phyloP scores from a whole-genome alignment of 2,329 filamentous ascomycete species.

The Atkinsonella texensis region DNA sequence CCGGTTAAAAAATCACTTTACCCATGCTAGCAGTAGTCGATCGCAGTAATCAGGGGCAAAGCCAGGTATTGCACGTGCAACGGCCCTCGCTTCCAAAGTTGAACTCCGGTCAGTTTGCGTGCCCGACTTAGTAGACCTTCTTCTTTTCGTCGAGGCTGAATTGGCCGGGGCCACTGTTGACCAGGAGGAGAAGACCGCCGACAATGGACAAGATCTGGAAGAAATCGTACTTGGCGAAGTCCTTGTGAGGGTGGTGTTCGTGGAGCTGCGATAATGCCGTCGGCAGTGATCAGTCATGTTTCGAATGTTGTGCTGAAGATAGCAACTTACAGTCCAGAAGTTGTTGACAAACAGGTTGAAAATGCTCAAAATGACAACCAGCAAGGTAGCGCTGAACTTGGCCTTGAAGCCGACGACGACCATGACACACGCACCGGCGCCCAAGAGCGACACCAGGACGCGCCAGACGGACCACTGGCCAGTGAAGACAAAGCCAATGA shows the following conservation, averaged over 20 bases:
- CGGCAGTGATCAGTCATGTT: not conserved
- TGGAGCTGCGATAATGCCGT: conserved; percentile 52
- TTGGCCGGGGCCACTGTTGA: conserved; percentile 97
- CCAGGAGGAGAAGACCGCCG: conserved; percentile 85
- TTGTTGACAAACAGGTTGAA: conserved; percentile 99
- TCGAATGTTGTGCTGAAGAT: not conserved
- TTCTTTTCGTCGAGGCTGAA: conserved; percentile 99
- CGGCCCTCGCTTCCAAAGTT: not conserved
- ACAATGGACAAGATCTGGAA: conserved; percentile 99
- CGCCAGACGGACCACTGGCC: conserved; percentile 88
- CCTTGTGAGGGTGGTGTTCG: conserved; percentile 96
- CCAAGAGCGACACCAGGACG: conserved; percentile 71
- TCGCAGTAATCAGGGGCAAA: not conserved
- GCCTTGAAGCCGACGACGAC: conserved; percentile 99
- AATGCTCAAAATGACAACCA: conserved; percentile 88
- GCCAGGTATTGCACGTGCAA: conserved; percentile 9
- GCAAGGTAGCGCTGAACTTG: conserved; percentile 92
- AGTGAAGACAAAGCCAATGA: conserved; percentile 91
- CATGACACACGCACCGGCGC: conserved; percentile 90
- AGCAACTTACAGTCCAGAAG: conserved; percentile 84
- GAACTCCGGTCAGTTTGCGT: not conserved
- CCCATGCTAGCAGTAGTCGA: not conserved
- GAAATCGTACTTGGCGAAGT: conserved; percentile 99
- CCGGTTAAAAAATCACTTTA: not conserved
- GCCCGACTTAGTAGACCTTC: conserved; percentile 74